phyloP scores from a whole-genome alignment of 2,329 filamentous ascomycete species.

The Phymatotrichopsis omnivora region DNA sequence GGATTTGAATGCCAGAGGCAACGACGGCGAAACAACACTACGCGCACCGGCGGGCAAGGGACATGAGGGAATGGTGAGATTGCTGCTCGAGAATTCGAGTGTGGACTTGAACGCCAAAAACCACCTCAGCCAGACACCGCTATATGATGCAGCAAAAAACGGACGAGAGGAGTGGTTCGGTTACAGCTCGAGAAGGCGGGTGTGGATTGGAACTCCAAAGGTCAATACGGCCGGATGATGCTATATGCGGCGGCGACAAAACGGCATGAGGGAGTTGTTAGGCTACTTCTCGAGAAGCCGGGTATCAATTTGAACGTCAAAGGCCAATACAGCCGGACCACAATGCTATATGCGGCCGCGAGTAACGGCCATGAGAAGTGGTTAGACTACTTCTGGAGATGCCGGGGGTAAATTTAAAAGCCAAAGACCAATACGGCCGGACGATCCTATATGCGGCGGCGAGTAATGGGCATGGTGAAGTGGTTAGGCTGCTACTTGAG shows the following conservation, averaged over 20 bases:
- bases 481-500: slow-evolving; percentile 32
- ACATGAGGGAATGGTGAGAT: slow-evolving; percentile 30
- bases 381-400: background rate
- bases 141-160: slow-evolving; percentile 29
- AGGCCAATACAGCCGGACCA: background rate
- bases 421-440: slow-evolving; percentile 17
- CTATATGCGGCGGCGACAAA: slow-evolving; percentile 27
- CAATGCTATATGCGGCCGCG: background rate
- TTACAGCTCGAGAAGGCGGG: slow-evolving; percentile 19
- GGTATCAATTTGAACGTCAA: background rate
- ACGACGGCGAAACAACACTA: slow-evolving; percentile 30
- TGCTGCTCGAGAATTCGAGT: slow-evolving; percentile 31
- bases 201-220: slow-evolving; percentile 15
- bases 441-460: slow-evolving; percentile 34
- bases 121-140: slow-evolving; percentile 30
- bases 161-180: slow-evolving; percentile 26
- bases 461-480: slow-evolving; percentile 31
- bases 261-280: slow-evolving; percentile 12
- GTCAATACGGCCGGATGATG: slow-evolving; percentile 1
- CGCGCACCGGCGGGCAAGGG: slow-evolving; percentile 33
- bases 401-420: slow-evolving; percentile 16
- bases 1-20: slow-evolving; percentile 28
- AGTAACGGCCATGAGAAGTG: background rate
- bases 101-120: slow-evolving; percentile 30
- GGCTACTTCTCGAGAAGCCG: slow-evolving; percentile 20